Base-by-base conservation (phyloP, 2,329 filamentous ascomycete species). In the Claviceps lovelessii region DNA sequence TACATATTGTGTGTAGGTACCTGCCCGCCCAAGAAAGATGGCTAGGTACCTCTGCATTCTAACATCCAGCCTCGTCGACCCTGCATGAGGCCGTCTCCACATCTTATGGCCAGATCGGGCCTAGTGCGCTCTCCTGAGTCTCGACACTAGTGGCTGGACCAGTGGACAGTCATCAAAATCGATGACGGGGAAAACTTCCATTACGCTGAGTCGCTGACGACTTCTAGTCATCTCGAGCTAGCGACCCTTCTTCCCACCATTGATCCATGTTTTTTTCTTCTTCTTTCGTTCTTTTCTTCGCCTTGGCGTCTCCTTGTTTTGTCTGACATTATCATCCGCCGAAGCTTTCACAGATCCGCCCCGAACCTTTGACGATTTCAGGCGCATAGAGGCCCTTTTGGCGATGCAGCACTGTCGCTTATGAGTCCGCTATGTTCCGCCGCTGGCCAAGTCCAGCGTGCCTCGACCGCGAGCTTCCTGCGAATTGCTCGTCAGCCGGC, bases 401-500 rank as follows among this genome's bases (percentile, higher is more conserved):
- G 60, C 61, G 51, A 70, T 69, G 67, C 57, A 54, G 57, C 52
- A 53, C 54, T 52, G 47, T 54, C 55, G 58, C 56, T 55, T 58
- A 60, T 68, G 60, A 63, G 58, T 58, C 65, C 67, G 61, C 64
- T 70, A 49, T 55, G 58, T 57, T 59, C 62, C 54, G 59, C 60
- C 54, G 62, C 63, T 64, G 66, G 70, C 58, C 70, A 64, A 56
- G 58, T 73, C 60, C 66, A 67, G 64, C 70, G 69, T 64, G 68
- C 68, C 59, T 64, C 72, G 54, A 69, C 70, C 48, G 68, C 73
- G 59, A 70, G 70, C 68, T 76, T 79, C 66, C 68, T 76, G 60
- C 76, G 73, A 58, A 69, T 79, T 57, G 77, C 71, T 66, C 78
- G 67, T 61, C 73, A 74, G 61, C 71, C 72, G 53, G 70, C 73